Evolutionary conservation across 306 rosid genomes (phyloP), one percentile per base, ranked within the genome.

Genomic region (Glycyrrhiza uralensis): DNA sequence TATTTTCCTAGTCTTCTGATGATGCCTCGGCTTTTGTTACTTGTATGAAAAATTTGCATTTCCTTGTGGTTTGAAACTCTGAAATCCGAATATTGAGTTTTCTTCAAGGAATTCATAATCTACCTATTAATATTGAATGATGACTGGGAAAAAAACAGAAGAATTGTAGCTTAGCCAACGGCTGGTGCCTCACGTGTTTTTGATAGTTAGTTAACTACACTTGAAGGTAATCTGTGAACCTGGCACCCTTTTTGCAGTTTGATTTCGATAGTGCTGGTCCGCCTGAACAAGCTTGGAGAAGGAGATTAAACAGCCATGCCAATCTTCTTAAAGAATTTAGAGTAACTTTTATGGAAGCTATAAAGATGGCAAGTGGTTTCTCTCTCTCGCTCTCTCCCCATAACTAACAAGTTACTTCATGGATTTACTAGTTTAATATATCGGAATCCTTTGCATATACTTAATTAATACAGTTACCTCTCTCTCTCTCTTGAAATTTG

Each of bases 221-320:
- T 12, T 50, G 28, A 61, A 46, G n/a, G 57, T 82, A 28, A 76
- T 71, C 61, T 23, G 24, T 42, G 30, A 77, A 39, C 8, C 71
- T 41, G 29, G 23, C 50, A 45, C 76, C 29, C 26, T 72, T 74
- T 74, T 12, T 82, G 76, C 78, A 94, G 99, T 81, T 94, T 47
- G 99, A 94, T 88, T 86, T 73, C 67, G 99, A 94, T 79, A 91
- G 96, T 78, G 88, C 99, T 73, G 85, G 90, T 62, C 99, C 97
- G n/a, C 99, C 99, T 5, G 88, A 86, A 76, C 97, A 94, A 76
- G 99, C 99, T 45, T 94, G 99, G 99, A 91, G 99, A 76, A 94
- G 93, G 82, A 87, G 81, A 83, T 86, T 94, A 80, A 87, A 91
- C 82, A 81, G 97, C 85, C 89, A 89, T 82, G 97, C 96, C 47